Base-by-base conservation (phyloP, 2,329 filamentous ascomycete species). In the Aspergillus fumigatiaffinis region DNA sequence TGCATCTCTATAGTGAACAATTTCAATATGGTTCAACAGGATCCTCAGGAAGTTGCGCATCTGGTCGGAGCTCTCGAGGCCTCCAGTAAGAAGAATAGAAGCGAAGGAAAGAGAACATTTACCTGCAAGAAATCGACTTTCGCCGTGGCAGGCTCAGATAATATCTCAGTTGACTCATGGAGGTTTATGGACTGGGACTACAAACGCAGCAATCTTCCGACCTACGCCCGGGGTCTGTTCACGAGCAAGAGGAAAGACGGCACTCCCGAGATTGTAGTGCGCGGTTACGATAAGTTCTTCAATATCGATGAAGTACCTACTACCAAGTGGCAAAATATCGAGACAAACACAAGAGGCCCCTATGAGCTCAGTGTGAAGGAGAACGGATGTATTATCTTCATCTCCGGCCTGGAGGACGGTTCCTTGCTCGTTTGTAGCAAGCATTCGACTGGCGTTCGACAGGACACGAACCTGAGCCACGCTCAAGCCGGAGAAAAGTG, bases 211-310 rank as follows among this genome's bases (percentile, higher is more conserved):
- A 84, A 91, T 64, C 82, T 99, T 10, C 94, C 94, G 5, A 96
- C 91, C 1, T 96, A 97, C 72, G 92, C 94, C 5, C 87, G 94
- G 54, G 94, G 94, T 6, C 83, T 99, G 1, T 99, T 99, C 76
- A 99, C 92, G n/a, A 89, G 88, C 46, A 84, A 77, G 62, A 87
- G 84, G 60, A 78, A 82, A 51, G 79, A 84, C 26, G 86, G 86
- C 8, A 79, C 84, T 8, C 78, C 84, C 12, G 91, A 96, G 73
- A 97, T 99, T 65, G 89, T 84, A 1, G 86, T 91, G 51, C 84
- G 94, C 66, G 94, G 94, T 52, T 99, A 99, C 76, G 93, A 99
- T 81, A 99, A 99, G 76, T 99, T 99, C 79, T 99, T 99, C 84
- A 99, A 99, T 67, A 83, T 91, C 44, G 84, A 85, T 52, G 94